Base-by-base conservation (phyloP, 495 filamentous ascomycete species). In the Aspergillus ellipticus region DNA sequence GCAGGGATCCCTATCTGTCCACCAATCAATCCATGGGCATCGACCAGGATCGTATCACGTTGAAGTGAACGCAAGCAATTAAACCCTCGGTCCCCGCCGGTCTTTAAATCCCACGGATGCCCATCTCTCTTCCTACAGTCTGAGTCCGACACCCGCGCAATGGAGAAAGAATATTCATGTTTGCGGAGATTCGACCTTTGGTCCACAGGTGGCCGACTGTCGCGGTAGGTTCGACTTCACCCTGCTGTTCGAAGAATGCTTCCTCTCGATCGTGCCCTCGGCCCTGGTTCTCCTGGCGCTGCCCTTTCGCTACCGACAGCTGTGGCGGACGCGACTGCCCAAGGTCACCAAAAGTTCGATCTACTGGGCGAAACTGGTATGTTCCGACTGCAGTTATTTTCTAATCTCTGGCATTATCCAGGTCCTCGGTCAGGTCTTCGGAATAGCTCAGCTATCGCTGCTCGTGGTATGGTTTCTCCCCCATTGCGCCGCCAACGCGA, bases 181-280 rank as follows among this genome's bases (percentile, higher is more conserved):
- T n/a, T n/a, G 24, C 4, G 24, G 24, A 28, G 4, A 28, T 4
- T 28, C 24, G 3, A n/a, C n/a, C 4, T 28, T 28, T 28, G 24
- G 24, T 4, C 24, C 24, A 3, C 24, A 28, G 24, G 24, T 28
- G 24, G 7, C 3, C 3, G 4, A 28, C 24, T 28, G 24, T 28
- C 49, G 49, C 26, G 51, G 22, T 21, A 17, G 17, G 4, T 48
- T 48, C 16, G 45, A 48, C 45, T 48, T 48, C 22, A 48, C 45
- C 7, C 45, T 48, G 15, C 45, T 48, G 22, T 48, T 48, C 45
- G 45, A 48, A 13, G 20, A 48, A 17, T 26, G 45, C 22, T 26
- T 48, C 19, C 22, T 48, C 13, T 48, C 45, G 11, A 48, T 48
- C 45, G 45, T 20, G 4, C 45, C 45, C 0, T 48, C 45, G 7